Evolutionary conservation across 306 rosid species (phyloP).

Genomic region (Vicia sativa): DNA sequence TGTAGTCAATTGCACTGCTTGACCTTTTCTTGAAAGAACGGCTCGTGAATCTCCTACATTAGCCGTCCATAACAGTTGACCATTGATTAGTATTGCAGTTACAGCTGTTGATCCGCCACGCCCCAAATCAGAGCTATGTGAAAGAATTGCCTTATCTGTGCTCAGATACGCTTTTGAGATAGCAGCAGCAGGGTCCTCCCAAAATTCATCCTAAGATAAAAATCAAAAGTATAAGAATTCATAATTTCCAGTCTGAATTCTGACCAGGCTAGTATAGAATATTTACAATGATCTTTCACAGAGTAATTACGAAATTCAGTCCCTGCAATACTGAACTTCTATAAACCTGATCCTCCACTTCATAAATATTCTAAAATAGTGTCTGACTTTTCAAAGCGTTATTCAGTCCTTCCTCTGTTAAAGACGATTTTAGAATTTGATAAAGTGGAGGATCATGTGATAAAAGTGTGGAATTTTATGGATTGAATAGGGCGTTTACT

Average conservation of each 20-base stretch:
- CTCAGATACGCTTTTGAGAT: conserved; percentile 79
- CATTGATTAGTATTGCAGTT: conserved; percentile 76
- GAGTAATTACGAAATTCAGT: neutral
- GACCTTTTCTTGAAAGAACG: conserved; percentile 77
- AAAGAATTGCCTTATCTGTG: conserved; percentile 85
- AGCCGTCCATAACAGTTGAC: conserved; percentile 45
- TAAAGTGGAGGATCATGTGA: neutral
- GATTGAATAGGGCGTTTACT: neutral
- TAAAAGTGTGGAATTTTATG: neutral
- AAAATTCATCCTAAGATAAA: conserved; percentile 24
- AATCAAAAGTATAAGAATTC: conserved; percentile 32
- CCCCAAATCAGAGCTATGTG: conserved; percentile 81
- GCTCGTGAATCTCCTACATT: conserved; percentile 72
- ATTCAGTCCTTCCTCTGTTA: neutral
- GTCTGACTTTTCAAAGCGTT: neutral
- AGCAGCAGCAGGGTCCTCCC: conserved; percentile 56
- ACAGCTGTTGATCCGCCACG: conserved; percentile 94
- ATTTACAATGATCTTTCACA: conserved; percentile 4
- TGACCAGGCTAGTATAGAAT: conserved; percentile 11
- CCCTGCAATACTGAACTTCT: neutral
- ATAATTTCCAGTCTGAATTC: neutral
- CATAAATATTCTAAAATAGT: neutral
- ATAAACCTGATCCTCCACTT: neutral
- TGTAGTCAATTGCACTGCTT: conserved; percentile 71
- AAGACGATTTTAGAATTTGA: neutral